Conservation (phyloP, 2,329 filamentous ascomycete genomes). For the Didymella arachidicola region DNA sequence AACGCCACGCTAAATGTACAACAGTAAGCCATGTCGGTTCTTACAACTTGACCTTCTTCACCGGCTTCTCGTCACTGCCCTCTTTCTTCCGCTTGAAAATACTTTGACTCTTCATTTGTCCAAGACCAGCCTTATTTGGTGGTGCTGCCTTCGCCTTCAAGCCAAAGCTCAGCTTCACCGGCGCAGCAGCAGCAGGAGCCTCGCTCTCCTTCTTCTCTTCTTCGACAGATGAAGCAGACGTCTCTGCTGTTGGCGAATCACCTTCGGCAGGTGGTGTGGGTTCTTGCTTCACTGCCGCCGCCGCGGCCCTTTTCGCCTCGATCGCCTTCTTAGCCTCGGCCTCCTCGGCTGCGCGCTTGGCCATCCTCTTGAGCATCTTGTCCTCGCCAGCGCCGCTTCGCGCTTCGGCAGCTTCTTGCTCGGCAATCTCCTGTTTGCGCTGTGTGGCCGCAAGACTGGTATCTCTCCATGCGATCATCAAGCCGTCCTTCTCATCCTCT, state of each 20-base stretch:
- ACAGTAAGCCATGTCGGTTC: neutral
- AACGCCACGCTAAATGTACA: slow-evolving; percentile 35
- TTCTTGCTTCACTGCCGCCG: slow-evolving; percentile 49
- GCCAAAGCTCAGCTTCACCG: slow-evolving; percentile 46
- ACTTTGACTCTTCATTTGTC: slow-evolving; percentile 48
- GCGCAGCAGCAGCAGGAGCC: slow-evolving; percentile 43
- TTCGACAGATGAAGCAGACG: slow-evolving; percentile 68
- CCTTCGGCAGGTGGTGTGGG: slow-evolving; percentile 40
- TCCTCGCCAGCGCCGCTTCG: slow-evolving; percentile 92
- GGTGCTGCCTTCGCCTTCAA: slow-evolving; percentile 41
- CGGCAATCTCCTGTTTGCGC: slow-evolving; percentile 79
- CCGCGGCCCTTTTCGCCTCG: slow-evolving; percentile 55
- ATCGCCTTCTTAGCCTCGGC: slow-evolving; percentile 51
- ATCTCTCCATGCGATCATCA: slow-evolving; percentile 91
- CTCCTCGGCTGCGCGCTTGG: slow-evolving; percentile 74
- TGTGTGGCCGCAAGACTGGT: slow-evolving; percentile 85
- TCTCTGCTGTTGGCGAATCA: slow-evolving; percentile 34
- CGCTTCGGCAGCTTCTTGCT: slow-evolving; percentile 86
- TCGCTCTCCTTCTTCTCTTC: slow-evolving; percentile 70
- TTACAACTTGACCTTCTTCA: slow-evolving; percentile 48
- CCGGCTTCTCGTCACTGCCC: slow-evolving; percentile 36
- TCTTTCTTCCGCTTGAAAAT: slow-evolving; percentile 49
- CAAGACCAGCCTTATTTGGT: slow-evolving; percentile 38
- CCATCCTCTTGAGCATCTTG: slow-evolving; percentile 81
- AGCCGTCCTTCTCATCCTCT: slow-evolving; percentile 86